Conservation (phyloP, 768 basidiomycete species). For the Suillus clintonianus region DNA sequence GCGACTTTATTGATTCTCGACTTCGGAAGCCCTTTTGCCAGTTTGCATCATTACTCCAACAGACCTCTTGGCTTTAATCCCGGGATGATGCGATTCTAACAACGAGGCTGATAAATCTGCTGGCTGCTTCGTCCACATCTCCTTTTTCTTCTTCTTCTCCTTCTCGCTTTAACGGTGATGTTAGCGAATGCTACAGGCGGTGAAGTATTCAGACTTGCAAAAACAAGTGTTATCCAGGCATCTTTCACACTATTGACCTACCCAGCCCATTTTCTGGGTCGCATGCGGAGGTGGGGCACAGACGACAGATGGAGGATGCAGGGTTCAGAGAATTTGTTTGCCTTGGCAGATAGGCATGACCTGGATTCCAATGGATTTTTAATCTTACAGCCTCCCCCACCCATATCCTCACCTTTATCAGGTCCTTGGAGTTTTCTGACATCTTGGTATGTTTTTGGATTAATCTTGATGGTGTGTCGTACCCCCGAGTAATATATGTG, state of each 20-base stretch:
- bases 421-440: conserved; percentile 75
- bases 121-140: neutral
- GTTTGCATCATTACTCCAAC: neutral
- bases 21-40: too few relatives aligned
- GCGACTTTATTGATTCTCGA: too few relatives aligned
- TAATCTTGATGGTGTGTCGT: conserved; percentile 61
- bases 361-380: conserved; percentile 2
- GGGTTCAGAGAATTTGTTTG: conserved; percentile 14
- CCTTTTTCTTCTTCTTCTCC: neutral
- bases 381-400: conserved; percentile 10
- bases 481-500: neutral
- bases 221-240: conserved; percentile 4
- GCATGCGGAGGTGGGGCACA: conserved; percentile 40
- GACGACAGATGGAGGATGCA: conserved; percentile 39
- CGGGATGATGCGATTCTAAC: neutral
- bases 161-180: neutral
- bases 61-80: neutral
- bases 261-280: conserved; percentile 41
- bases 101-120: conserved; percentile 2
- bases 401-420: conserved; percentile 37
- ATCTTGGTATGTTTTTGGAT: conserved; percentile 68
- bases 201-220: neutral
- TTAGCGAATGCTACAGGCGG: conserved; percentile 1
- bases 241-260: conserved; percentile 35
- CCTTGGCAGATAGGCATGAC: conserved; percentile 6